Base-by-base conservation (phyloP, 2,329 filamentous ascomycete species). In the Aspergillus neoniger region DNA sequence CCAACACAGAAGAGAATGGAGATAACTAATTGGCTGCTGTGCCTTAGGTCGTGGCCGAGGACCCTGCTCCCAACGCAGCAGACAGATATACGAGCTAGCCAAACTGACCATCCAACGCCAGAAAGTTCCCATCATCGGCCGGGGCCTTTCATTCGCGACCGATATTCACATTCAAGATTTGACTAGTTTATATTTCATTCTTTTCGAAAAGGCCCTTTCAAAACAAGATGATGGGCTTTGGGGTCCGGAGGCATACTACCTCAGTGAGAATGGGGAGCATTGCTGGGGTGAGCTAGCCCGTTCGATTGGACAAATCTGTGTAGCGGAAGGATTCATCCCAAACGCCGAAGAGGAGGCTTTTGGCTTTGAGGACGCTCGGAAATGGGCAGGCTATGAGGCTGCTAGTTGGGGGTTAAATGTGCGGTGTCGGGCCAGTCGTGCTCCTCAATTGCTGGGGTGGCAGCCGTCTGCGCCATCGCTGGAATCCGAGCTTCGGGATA, bases 321-420 rank as follows among this genome's bases (percentile, higher is more conserved):
- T 51, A 5, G 19, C 49, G 7, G n/a, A 48, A 15, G 55, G 55
- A 5, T 58, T 36, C 8, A 44, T 58, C 5, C 36, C 50, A 7
- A 15, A 10, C 17, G 38, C 21, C 4, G 53, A 64, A 30, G 17
- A 25, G 10, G 36, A 43, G 44, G 23, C 57, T 6, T 15, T 53
- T n/a, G 21, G 58, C 10, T 23, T 43, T n/a, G 36, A 55, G 7
- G 39, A 36, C 5, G 62, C 62, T 7, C 28, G n/a, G 15, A 12
- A 21, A 5, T 52, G 14, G 32, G 62, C 62, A 2, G 59, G 59
- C 6, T 64, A 55, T 23, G 62, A 64, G 28, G 55, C 62, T 39
- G 47, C 50, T 9, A 62, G 55, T 39, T 64, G 60, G 62, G 57
- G 62, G 9, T 6, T 64, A n/a, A 64, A 64, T 54, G n/a, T 39